A percentile compares a stretch with the other conserved stretches of the same genome.
These are phyloP conservation scores for Oryza meridionalis DNA, from an alignment of 176 grass and related monocot species.

Conservation along the genomic window DNA sequence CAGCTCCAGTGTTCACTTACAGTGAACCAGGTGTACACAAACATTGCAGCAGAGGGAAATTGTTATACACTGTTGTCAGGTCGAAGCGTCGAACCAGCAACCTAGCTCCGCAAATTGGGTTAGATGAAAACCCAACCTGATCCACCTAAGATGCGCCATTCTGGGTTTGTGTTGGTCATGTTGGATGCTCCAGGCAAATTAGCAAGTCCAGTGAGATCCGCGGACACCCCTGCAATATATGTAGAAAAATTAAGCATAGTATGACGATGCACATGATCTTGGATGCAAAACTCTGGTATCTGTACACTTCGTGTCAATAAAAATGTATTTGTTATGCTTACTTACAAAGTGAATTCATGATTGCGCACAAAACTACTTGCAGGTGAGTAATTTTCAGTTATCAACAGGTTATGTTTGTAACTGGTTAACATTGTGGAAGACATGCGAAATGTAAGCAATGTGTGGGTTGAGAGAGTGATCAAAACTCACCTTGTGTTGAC, in stretches of 20 bases:
- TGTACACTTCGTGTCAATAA: too few species aligned
- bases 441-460: background rate
- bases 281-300: too few species aligned
- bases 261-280: too few species aligned
- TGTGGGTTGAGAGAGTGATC: background rate
- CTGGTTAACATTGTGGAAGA: background rate
- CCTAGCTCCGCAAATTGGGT: background rate
- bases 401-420: background rate
- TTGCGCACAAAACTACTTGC: background rate
- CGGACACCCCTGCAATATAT: conserved; percentile 5
- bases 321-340: background rate
- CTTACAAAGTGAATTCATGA: background rate
- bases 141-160: conserved; percentile 34
- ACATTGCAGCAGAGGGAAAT: background rate
- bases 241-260: background rate
- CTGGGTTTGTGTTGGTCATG: background rate
- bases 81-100: background rate
- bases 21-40: background rate
- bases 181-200: conserved; percentile 2
- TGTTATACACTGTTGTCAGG: background rate
- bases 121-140: conserved; percentile 41
- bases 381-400: background rate
- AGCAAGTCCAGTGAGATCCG: background rate
- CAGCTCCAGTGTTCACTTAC: background rate
- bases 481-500: conserved; percentile 28